A percentile compares a stretch with the other conserved stretches of the same genome.
These are phyloP conservation scores for Colletotrichum euphorbiae DNA, from an alignment of 2,329 filamentous ascomycete genomes.

Conservation along the genomic window DNA sequence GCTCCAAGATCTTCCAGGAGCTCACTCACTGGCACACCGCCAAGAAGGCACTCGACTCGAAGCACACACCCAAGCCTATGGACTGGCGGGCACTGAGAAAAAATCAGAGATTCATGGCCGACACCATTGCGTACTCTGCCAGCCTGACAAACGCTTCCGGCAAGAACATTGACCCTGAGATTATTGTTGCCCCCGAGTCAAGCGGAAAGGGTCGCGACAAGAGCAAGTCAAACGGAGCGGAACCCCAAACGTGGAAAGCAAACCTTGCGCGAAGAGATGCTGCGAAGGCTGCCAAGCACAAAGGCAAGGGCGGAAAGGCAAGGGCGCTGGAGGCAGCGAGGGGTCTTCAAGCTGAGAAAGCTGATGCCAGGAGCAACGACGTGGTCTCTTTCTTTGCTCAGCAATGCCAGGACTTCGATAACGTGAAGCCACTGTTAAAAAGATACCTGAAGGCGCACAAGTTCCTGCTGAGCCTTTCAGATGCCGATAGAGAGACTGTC, in stretches of 20 bases:
- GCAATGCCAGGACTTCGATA: slow-evolving; percentile 59
- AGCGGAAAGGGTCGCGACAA: neutral
- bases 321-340: slow-evolving; percentile 50
- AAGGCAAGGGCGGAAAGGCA: slow-evolving; percentile 46
- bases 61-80: slow-evolving; percentile 41
- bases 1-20: slow-evolving; percentile 57
- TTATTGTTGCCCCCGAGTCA: slow-evolving; percentile 62
- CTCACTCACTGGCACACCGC: slow-evolving; percentile 72
- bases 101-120: slow-evolving; percentile 75
- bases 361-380: slow-evolving; percentile 44
- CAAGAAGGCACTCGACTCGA: slow-evolving; percentile 61
- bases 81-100: slow-evolving; percentile 53
- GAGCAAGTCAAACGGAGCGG: slow-evolving; percentile 27
- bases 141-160: slow-evolving; percentile 75
- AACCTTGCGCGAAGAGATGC: slow-evolving; percentile 35
- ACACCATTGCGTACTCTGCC: slow-evolving; percentile 76
- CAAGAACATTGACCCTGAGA: slow-evolving; percentile 73
- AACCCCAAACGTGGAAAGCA: neutral
- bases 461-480: slow-evolving; percentile 51
- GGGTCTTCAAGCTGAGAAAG: slow-evolving; percentile 50
- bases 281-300: slow-evolving; percentile 4
- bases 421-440: slow-evolving; percentile 53
- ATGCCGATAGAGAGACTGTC: slow-evolving; percentile 47
- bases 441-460: slow-evolving; percentile 62
- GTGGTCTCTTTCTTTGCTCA: slow-evolving; percentile 57